Conservation (phyloP, 352 stramenopile genomes). For the Pythium utonaiense region DNA sequence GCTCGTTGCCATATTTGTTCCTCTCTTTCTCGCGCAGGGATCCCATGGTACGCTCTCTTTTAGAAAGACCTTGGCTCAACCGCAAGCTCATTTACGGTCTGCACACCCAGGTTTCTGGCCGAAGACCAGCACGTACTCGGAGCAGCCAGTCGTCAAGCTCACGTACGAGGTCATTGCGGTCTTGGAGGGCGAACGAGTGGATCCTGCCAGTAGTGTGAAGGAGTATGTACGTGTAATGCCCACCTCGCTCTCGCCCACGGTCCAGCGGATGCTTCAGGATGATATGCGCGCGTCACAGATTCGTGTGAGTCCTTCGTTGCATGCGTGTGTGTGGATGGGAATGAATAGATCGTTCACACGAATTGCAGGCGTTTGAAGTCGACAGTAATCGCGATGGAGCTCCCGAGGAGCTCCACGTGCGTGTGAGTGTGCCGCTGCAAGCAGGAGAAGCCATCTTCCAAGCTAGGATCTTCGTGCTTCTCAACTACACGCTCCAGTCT, state of each 20-base stretch:
- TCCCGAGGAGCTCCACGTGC: conserved; percentile 52
- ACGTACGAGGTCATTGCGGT: conserved; percentile 63
- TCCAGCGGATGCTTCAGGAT: conserved; percentile 44
- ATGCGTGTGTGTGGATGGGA: background rate
- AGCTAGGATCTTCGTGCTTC: conserved; percentile 42
- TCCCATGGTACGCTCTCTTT: conserved; percentile 33
- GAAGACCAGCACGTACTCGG: conserved; percentile 48
- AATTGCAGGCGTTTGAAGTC: conserved; percentile 32
- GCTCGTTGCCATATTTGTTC: conserved; percentile 39
- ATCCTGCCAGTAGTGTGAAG: conserved; percentile 1
- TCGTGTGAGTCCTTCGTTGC: conserved; percentile 26
- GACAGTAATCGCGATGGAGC: conserved; percentile 51
- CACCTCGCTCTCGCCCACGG: conserved; percentile 36
- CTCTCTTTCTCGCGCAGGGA: conserved; percentile 52
- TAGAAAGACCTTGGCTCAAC: background rate
- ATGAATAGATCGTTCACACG: background rate
- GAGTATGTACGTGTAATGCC: conserved; percentile 30
- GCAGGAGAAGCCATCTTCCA: conserved; percentile 47
- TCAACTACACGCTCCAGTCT: conserved; percentile 57
- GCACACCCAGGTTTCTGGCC: conserved; percentile 51
- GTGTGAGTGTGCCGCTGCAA: conserved; percentile 40
- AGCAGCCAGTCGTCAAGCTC: conserved; percentile 53
- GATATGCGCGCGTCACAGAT: conserved; percentile 35
- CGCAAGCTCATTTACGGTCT: background rate
- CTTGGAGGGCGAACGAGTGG: conserved; percentile 42